These are phyloP conservation scores for Alternaria sp. DNA, from an alignment of 2,329 filamentous ascomycete species.

Conservation along the genomic window DNA sequence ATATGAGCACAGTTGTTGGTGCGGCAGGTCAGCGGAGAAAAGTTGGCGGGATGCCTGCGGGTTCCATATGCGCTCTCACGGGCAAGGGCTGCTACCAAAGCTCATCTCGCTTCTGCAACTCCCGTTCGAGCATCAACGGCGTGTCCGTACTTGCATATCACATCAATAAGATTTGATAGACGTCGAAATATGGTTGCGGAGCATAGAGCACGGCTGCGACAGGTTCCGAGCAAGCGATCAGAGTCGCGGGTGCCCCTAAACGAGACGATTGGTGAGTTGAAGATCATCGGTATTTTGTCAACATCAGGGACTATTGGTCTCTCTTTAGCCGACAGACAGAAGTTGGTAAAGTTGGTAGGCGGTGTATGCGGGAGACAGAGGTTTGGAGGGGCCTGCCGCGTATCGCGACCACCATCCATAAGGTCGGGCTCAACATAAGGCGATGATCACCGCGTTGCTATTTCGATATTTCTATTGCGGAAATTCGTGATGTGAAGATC, in stretches of 20 bases:
- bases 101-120: constrained; percentile 11
- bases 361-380: not conserved
- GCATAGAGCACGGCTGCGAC: not conserved
- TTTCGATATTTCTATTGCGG: constrained; percentile 1
- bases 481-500: constrained; percentile 17
- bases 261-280: constrained; percentile 11
- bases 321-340: constrained; percentile 12
- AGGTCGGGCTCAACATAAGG: not conserved
- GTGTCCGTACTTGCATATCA: constrained; percentile 3
- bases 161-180: constrained; percentile 3
- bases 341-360: not conserved
- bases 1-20: not conserved
- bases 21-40: not conserved
- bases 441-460: constrained; percentile 2
- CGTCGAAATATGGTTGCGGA: constrained; percentile 4
- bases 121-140: not conserved
- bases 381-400: not conserved
- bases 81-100: not conserved
- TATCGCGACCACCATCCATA: not conserved
- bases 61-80: not conserved
- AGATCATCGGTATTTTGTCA: not conserved
- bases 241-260: constrained; percentile 8
- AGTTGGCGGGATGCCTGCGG: constrained; percentile 29
- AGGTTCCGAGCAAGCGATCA: constrained; percentile 12
- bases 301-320: constrained; percentile 1